Evolutionary conservation across 1,284 basidiomycete species (phyloP), one percentile per base, ranked within the genome.

Genomic region (Malassezia globosa): DNA sequence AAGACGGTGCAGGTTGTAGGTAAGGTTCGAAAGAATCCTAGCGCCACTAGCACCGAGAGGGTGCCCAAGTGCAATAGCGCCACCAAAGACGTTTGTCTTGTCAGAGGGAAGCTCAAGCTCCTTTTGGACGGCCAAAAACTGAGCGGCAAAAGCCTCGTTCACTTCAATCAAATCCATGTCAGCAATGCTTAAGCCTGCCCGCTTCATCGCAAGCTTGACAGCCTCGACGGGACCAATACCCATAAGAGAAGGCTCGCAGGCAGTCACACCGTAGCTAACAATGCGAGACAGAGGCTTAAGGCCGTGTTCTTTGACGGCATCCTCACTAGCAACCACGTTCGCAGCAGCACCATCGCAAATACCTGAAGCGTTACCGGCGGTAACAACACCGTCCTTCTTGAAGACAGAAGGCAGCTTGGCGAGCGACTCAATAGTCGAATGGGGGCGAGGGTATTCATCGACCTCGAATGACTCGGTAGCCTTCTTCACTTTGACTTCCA

Each of bases 311-410:
- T 85, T 80, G 33, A 90, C 82, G 70, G 87, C 90, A 56, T 83
- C 82, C 45, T 87, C 87, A 16, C 85, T 87, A 77, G 87, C 92
- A 54, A 97, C 77, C 46, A 97, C 82, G 60, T 96, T 78, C 14
- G 92, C 92, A 37, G 87, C 89, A n/a, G 90, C 94, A 70, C 92
- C 92, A 69, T 97, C 94, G 72, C 88, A 94, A 71, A 97, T 76
- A 46, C 83, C 86, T n/a, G 84, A 87, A 3, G 92, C 87, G 76
- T 97, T 97, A 54, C 89, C 92, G 48, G 92, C 84, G 16, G 89
- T 95, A 71, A 97, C 88, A 40, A 80, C 82, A 46, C 92, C 92
- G 58, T 83, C 79, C 50, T 79, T 78, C 60, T 85, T 85, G 80
- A 97, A 97, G 22, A 85, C 84, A 39, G 87, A 83, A 57, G 81